Conservation (phyloP, 805 yeast genomes). For the Pichia gijzeniarum region DNA sequence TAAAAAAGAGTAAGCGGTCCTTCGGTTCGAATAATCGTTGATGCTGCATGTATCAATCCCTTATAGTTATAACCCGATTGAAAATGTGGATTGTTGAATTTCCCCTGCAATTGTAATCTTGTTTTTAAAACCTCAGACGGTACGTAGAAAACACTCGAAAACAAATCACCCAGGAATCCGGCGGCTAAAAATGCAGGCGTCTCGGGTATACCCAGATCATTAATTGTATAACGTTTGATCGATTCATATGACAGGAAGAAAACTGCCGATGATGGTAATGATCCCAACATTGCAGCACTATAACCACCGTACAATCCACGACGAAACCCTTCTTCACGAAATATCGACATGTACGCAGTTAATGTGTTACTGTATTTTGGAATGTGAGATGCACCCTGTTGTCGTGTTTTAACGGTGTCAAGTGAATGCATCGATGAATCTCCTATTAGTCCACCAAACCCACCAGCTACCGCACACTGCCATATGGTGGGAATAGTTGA, state of each 20-base stretch:
- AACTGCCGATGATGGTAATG: slow-evolving; percentile 90
- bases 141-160: slow-evolving; percentile 81
- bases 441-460: slow-evolving; percentile 89
- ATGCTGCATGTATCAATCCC: slow-evolving; percentile 65
- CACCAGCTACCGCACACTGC: slow-evolving; percentile 80
- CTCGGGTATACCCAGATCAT: slow-evolving; percentile 61
- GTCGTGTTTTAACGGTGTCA: slow-evolving; percentile 95
- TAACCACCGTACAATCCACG: slow-evolving; percentile 91
- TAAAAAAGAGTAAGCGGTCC: slow-evolving; percentile 72
- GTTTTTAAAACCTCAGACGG: slow-evolving; percentile 95
- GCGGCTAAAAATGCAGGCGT: slow-evolving; percentile 75
- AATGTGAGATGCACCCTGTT: slow-evolving; percentile 81
- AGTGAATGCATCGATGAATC: slow-evolving; percentile 92
- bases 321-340: slow-evolving; percentile 74
- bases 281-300: slow-evolving; percentile 85
- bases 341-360: slow-evolving; percentile 69
- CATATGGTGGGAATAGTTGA: slow-evolving; percentile 36
- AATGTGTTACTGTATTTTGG: slow-evolving; percentile 67
- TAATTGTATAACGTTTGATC: slow-evolving; percentile 64
- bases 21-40: slow-evolving; percentile 57
- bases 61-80: slow-evolving; percentile 81
- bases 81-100: slow-evolving; percentile 71
- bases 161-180: slow-evolving; percentile 91
- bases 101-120: slow-evolving; percentile 87
- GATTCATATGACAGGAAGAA: slow-evolving; percentile 89